Conservation (phyloP, 768 basidiomycete genomes). For the Mycena haematopus region DNA sequence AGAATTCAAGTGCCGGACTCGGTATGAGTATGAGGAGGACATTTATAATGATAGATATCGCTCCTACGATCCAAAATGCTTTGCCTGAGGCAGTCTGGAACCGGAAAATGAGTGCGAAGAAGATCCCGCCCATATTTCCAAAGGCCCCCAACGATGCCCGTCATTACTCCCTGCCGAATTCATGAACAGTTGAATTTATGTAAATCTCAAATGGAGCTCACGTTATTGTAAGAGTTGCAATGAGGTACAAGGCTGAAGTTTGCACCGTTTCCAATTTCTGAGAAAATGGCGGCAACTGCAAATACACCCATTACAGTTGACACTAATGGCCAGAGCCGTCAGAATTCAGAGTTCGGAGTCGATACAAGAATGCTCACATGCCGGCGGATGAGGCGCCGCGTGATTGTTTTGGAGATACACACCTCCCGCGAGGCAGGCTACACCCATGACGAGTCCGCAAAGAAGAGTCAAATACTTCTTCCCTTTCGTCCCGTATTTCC, state of each 20-base stretch:
- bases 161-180: conserved; percentile 36
- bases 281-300: conserved; percentile 46
- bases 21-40: conserved; percentile 13
- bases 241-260: conserved; percentile 60
- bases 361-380: conserved; percentile 32
- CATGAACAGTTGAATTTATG: not conserved
- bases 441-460: conserved; percentile 53
- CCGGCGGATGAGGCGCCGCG: conserved; percentile 39
- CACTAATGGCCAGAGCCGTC: conserved; percentile 17
- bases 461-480: conserved; percentile 56
- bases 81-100: conserved; percentile 49
- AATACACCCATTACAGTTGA: conserved; percentile 48
- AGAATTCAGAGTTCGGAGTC: too few relatives aligned
- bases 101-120: conserved; percentile 56
- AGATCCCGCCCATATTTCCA: conserved; percentile 52
- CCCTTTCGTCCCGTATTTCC: conserved; percentile 46
- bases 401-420: conserved; percentile 43
- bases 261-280: conserved; percentile 55
- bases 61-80: conserved; percentile 55
- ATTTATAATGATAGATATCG: conserved; percentile 39
- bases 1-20: conserved; percentile 11
- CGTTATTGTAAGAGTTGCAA: conserved; percentile 49
- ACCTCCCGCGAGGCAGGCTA: conserved; percentile 51
- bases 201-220: conserved; percentile 9
- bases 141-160: conserved; percentile 44